A percentile compares a stretch with the other conserved stretches of the same genome.
These are phyloP conservation scores for Mucor circinelloides DNA, from an alignment of 371 early-diverging fungal species.

Conservation along the genomic window DNA sequence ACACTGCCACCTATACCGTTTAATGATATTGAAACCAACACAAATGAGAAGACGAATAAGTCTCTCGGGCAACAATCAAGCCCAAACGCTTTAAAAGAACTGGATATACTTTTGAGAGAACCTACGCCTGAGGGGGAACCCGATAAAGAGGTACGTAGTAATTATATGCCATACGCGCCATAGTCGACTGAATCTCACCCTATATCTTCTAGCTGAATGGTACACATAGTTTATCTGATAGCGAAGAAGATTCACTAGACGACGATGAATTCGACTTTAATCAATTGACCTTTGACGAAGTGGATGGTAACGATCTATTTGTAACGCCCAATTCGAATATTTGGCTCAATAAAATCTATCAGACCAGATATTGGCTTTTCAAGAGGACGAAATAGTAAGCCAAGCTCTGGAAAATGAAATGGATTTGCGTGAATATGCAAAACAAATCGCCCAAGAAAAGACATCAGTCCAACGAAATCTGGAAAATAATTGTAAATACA, in stretches of 20 bases:
- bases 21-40: not conserved
- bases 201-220: not conserved
- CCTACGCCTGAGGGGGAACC: not conserved
- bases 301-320: constrained; percentile 44
- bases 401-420: constrained; percentile 81
- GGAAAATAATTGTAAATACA: constrained; percentile 51
- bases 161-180: not conserved
- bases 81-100: constrained; percentile 25
- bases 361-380: constrained; percentile 67
- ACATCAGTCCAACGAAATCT: constrained; percentile 68
- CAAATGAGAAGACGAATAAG: not conserved
- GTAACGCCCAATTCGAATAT: not conserved
- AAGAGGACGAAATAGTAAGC: constrained; percentile 81
- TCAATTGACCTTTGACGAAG: constrained; percentile 54
- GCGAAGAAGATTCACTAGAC: constrained; percentile 12
- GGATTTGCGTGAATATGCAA: constrained; percentile 87
- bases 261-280: constrained; percentile 45
- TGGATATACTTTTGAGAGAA: constrained; percentile 35
- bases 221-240: not conserved
- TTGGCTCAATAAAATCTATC: not conserved
- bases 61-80: not conserved
- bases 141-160: not conserved
- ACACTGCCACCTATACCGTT: constrained; percentile 20
- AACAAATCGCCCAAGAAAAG: constrained; percentile 75
- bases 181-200: not conserved